A percentile compares a stretch with the other conserved stretches of the same genome.
Evolutionary conservation across 2,329 filamentous ascomycete species (phyloP).

Genomic region (Colletotrichum acutatum): DNA sequence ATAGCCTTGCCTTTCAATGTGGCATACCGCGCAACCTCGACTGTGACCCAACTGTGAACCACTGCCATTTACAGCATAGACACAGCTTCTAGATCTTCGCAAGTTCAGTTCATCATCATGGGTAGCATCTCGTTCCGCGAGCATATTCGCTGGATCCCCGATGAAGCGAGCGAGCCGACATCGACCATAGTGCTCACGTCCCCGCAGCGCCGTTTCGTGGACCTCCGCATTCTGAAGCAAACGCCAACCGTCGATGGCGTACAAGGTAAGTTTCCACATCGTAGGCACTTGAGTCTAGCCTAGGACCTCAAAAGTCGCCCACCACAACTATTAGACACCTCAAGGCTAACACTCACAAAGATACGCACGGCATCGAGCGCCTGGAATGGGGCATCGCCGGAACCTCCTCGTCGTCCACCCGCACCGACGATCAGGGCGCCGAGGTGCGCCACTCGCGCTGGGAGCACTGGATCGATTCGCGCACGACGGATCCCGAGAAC

Average conservation of each 20-base stretch:
- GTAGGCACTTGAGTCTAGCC: background rate
- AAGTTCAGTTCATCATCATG: slow-evolving; percentile 41
- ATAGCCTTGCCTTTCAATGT: background rate
- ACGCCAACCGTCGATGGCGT: slow-evolving; percentile 32
- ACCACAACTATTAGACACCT: background rate
- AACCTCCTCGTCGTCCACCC: slow-evolving; percentile 52
- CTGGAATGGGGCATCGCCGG: slow-evolving; percentile 77
- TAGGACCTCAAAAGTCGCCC: background rate
- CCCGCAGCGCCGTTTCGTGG: slow-evolving; percentile 66
- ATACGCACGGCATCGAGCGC: slow-evolving; percentile 37
- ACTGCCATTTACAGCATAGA: background rate
- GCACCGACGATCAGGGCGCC: slow-evolving; percentile 41
- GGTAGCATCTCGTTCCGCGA: slow-evolving; percentile 66
- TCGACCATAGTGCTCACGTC: slow-evolving; percentile 74
- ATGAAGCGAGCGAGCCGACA: slow-evolving; percentile 66
- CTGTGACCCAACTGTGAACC: no score
- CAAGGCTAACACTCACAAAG: slow-evolving; percentile 4
- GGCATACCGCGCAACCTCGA: background rate
- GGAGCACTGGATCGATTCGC: slow-evolving; percentile 71
- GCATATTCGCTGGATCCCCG: slow-evolving; percentile 69
- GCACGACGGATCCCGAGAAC: slow-evolving; percentile 49
- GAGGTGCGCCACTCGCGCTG: slow-evolving; percentile 55
- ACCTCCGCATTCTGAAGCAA: slow-evolving; percentile 63
- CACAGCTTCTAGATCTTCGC: no score
- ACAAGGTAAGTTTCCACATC: background rate